Evolutionary conservation across 345 rosid species (phyloP).

Genomic region (Rhodamnia rubescens): DNA sequence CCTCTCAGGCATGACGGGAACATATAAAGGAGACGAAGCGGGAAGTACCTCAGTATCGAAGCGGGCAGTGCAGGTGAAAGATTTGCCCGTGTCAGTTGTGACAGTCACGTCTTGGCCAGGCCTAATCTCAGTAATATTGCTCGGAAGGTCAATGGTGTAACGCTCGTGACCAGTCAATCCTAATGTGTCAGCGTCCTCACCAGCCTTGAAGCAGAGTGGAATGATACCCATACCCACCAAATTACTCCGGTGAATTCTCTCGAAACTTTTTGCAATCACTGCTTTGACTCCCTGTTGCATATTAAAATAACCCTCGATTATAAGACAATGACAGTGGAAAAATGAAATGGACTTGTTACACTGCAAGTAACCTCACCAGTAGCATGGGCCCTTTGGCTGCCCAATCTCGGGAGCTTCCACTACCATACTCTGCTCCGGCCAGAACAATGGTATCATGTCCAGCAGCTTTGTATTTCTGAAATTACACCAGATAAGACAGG

Average conservation of each 20-base stretch:
- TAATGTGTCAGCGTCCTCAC: conserved; percentile 85
- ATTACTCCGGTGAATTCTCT: conserved; percentile 96
- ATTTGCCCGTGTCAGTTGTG: conserved; percentile 70
- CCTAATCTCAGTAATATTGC: conserved; percentile 49
- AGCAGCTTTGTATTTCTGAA: conserved; percentile 72
- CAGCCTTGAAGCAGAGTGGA: conserved; percentile 87
- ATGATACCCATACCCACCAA: conserved; percentile 98
- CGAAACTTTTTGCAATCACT: conserved; percentile 94
- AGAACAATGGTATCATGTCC: conserved; percentile 75
- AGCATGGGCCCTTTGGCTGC: conserved; percentile 99
- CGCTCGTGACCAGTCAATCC: conserved; percentile 91
- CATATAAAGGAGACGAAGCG: neutral
- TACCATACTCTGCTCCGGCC: conserved; percentile 98
- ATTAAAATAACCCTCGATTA: neutral
- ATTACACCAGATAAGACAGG: neutral
- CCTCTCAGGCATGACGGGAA: neutral
- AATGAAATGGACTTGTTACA: neutral
- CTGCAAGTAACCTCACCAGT: conserved; percentile 32
- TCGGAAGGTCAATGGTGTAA: conserved; percentile 78
- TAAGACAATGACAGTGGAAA: neutral
- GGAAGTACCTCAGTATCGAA: conserved; percentile 88
- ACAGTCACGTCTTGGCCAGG: conserved; percentile 97
- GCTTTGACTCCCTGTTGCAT: conserved; percentile 84
- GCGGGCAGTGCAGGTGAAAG: conserved; percentile 84
- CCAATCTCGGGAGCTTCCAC: conserved; percentile 99